Conservation (phyloP, 2,329 filamentous ascomycete genomes). For the Myotisia sp. region DNA sequence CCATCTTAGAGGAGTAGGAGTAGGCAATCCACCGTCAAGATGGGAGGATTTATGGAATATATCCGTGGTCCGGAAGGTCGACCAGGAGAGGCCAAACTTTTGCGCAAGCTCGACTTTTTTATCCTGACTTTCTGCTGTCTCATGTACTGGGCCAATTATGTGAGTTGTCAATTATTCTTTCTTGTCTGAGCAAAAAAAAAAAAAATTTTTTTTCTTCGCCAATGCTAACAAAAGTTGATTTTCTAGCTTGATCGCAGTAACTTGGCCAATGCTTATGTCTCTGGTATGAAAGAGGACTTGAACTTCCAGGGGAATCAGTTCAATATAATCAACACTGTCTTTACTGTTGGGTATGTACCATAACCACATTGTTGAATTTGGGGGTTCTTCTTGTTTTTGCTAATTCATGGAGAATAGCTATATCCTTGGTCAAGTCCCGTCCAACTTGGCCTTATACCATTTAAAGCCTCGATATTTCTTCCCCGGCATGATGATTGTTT, state of each 20-base stretch:
- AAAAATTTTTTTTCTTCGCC: background rate
- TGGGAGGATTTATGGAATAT: constrained; percentile 11
- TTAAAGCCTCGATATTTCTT: constrained; percentile 18
- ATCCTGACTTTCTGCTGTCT: constrained; percentile 32
- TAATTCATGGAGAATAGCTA: constrained; percentile 16
- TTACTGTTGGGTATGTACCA: constrained; percentile 31
- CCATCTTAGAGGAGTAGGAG: too few relatives aligned
- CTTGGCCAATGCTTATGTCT: constrained; percentile 30
- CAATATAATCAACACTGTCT: constrained; percentile 27
- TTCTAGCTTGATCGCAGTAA: constrained; percentile 28
- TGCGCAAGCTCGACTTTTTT: constrained; percentile 38
- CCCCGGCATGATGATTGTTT: constrained; percentile 19
- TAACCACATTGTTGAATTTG: too few relatives aligned
- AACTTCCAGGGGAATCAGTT: constrained; percentile 24
- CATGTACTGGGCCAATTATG: constrained; percentile 33
- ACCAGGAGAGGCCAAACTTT: constrained; percentile 19
- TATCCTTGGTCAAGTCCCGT: constrained; percentile 32
- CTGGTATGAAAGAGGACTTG: constrained; percentile 25
- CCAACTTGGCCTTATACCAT: constrained; percentile 26
- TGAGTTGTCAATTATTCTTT: constrained; percentile 9
- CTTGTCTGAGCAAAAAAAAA: background rate
- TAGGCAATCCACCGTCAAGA: background rate
- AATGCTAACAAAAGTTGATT: background rate
- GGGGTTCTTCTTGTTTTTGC: background rate
- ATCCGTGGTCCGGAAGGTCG: constrained; percentile 10